Base-by-base conservation (phyloP, 768 basidiomycete genomes). In the Auriscalpium orientale region DNA sequence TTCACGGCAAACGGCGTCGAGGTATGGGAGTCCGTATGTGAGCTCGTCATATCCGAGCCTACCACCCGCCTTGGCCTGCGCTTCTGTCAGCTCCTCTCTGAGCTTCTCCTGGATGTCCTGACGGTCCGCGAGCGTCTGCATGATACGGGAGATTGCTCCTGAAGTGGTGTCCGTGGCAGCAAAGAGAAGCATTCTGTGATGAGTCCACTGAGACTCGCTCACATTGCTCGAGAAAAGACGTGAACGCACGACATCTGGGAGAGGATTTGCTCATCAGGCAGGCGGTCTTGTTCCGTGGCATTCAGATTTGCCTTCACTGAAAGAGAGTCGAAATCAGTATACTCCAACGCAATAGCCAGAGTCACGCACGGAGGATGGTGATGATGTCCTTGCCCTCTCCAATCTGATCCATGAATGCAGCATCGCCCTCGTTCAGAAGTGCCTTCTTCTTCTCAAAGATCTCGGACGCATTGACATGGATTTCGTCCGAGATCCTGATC, bases 351-450 rank as follows among this genome's bases (percentile, higher is more conserved):
- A 28, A 28, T 28, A 28, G 28, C 28, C 28, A 28, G 1, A 20
- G 22, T 11, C 64, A 28, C 40, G 56, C 50, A 67, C 66, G 53
- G 13, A 67, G 53, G 34, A 66, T 61, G 54, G 66, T 68, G 58
- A 68, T 62, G 46, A 70, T 64, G 50, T 70, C 68, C 22, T 65
- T 64, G 11, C 68, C 67, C 56, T 66, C 64, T 13, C 63, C 62
- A 16, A 66, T 34, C 44, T 63, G 58, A n/a, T 63, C 33, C 35
- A 58, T 47, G 4, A 64, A 56, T 1, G 55, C 62, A 18, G 58
- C 64, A 40, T 65, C 63, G 12, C 62, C 65, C 8, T 33, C 48
- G 16, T 46, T 49, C 28, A 68, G 48, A 8, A 58, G 21, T 12
- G 18, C 46, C 46, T 18, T 47, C 21, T 47, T 47, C 15, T 28